A percentile compares a stretch with the other conserved stretches of the same genome.
Evolutionary conservation across 768 basidiomycete genomes (phyloP).

Genomic region (Hydnomerulius pinastri): DNA sequence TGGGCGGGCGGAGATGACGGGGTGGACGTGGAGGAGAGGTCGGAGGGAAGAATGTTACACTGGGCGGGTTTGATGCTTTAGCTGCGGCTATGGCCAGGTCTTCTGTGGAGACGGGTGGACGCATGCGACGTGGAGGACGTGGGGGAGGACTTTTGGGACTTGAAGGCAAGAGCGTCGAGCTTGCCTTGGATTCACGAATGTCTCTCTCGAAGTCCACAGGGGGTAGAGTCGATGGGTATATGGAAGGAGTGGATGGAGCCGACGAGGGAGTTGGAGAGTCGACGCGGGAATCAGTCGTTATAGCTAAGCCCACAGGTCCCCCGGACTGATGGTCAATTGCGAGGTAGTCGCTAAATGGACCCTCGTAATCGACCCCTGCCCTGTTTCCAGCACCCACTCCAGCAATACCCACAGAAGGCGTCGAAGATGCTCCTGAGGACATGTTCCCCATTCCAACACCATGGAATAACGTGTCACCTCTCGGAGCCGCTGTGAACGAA

Average conservation of each 20-base stretch:
- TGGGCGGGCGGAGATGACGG: conserved; percentile 18
- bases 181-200: conserved; percentile 18
- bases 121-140: conserved; percentile 16
- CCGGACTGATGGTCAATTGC: conserved; percentile 13
- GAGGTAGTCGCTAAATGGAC: conserved; percentile 1
- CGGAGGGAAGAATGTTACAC: conserved; percentile 6
- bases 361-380: neutral
- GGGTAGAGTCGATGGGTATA: conserved; percentile 49
- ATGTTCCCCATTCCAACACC: neutral
- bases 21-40: conserved; percentile 31
- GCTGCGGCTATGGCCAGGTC: neutral
- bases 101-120: conserved; percentile 12
- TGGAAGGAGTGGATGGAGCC: conserved; percentile 50
- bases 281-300: conserved; percentile 21
- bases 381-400: neutral
- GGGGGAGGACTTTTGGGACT: conserved; percentile 10
- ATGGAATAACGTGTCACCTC: neutral
- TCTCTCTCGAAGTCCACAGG: conserved; percentile 21
- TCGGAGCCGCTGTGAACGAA: conserved; percentile 5
- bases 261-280: conserved; percentile 23
- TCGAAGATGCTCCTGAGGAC: neutral
- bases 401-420: neutral
- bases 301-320: conserved; percentile 16
- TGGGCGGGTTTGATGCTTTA: neutral
- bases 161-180: neutral